These are phyloP conservation scores for Rhododendron griersonianum DNA, from an alignment of 148 eudicot genomes.

Conservation along the genomic window DNA sequence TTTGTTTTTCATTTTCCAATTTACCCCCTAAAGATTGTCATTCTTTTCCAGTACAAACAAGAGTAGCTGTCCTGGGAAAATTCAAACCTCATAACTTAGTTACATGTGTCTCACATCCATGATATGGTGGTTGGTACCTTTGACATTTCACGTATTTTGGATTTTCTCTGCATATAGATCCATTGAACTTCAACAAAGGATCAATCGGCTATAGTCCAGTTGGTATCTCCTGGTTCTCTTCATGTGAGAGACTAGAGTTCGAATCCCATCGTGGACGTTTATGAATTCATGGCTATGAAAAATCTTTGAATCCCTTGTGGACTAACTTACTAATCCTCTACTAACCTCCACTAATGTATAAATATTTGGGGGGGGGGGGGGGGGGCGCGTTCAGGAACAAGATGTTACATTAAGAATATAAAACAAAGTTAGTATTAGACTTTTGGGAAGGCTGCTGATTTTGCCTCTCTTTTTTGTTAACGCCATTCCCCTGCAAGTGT, in stretches of 20 bases:
- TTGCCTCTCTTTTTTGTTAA: too few relatives aligned
- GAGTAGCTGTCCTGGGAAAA: conserved; percentile 1
- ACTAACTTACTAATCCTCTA: too few relatives aligned
- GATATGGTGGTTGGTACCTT: background rate
- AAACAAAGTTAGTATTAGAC: background rate
- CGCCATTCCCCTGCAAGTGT: too few relatives aligned
- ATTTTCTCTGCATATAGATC: background rate
- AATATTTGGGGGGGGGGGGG: too few relatives aligned
- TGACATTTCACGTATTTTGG: background rate
- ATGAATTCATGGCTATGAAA: too few relatives aligned
- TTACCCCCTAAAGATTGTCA: background rate
- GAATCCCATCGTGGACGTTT: too few relatives aligned
- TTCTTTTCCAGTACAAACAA: background rate
- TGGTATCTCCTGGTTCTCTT: too few relatives aligned
- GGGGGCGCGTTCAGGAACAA: background rate
- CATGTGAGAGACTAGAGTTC: too few relatives aligned
- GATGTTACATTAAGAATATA: background rate
- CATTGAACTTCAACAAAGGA: background rate
- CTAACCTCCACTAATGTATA: too few relatives aligned
- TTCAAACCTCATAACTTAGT: background rate
- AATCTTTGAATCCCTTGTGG: too few relatives aligned
- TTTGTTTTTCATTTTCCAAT: background rate
- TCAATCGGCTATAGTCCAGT: too few relatives aligned
- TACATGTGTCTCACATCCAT: conserved; percentile 3
- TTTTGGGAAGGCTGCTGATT: too few relatives aligned